Base-by-base conservation (phyloP, 2,329 filamentous ascomycete species). In the Fusarium pilosicola region DNA sequence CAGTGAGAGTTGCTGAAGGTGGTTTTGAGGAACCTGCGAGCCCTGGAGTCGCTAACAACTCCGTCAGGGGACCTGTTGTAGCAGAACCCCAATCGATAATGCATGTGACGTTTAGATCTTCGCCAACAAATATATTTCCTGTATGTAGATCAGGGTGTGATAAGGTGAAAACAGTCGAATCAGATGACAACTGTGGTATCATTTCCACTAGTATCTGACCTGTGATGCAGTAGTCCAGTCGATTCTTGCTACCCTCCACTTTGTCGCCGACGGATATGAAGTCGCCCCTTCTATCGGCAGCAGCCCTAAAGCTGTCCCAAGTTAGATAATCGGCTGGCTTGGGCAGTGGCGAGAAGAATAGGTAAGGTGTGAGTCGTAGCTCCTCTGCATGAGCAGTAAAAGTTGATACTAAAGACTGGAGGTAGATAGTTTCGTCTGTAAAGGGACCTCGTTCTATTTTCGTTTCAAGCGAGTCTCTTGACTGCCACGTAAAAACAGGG, bases 351-450 rank as follows among this genome's bases (percentile, higher is more conserved):
- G 51, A 54, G 5, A 54, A 38, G 24, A 54, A 28, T 4, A 38
- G 7, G 10, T 54, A 28, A 17, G 51, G 34, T 3, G 24, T 54
- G 0, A 54, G 14, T 28, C 24, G 11, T 3, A 54, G 34, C 3
- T 54, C 51, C 13, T 54, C 24, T 38, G 18, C 51, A n/a, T 54
- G 34, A 15, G 24, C 11, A 6, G 20, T 38, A 13, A 54, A 9
- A 0, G 24, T 24, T 17, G 34, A 26, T 38, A 54, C 9, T 0
- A 54, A 54, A 38, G 24, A 54, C 24, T 1, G 24, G 22, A 54
- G 24, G 3, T 38, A 38, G 6, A 2, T 0, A 9, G 0, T 7
- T 36, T 54, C 51, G 0, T 28, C 14, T 1, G 14, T 9, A 22
- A 54, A 38, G 0, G 51, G 34, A 2, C 51, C 51, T 9, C 34